Evolutionary conservation across 495 filamentous ascomycete species (phyloP).

Genomic region (Parachaetomium inaequale): DNA sequence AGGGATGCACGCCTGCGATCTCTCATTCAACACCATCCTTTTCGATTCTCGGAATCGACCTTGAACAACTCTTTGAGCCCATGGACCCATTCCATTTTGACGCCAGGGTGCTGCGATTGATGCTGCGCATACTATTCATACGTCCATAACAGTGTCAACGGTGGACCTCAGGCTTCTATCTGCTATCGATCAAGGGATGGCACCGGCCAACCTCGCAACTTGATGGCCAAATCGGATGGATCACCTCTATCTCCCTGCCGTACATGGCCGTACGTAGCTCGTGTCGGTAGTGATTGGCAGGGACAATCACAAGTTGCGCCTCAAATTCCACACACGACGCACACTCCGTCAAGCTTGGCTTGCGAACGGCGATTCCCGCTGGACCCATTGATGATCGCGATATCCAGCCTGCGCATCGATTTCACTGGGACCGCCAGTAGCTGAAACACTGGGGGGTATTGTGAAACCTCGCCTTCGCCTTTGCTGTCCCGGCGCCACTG

Average conservation of each 20-base stretch:
- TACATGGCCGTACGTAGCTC: no score
- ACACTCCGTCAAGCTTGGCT: neutral
- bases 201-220: no score
- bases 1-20: neutral
- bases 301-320: neutral
- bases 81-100: no score
- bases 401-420: neutral
- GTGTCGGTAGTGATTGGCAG: neutral
- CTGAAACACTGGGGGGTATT: conserved; percentile 11
- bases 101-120: no score
- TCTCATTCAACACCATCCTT: no score
- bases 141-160: no score
- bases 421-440: neutral
- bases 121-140: no score
- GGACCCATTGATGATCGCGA: neutral
- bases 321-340: neutral
- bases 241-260: neutral
- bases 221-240: no score
- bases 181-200: no score
- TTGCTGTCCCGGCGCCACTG: conserved; percentile 12
- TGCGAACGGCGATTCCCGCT: neutral
- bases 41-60: no score
- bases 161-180: no score
- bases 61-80: no score
- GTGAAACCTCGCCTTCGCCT: conserved; percentile 17